A percentile compares a stretch with the other conserved stretches of the same genome.
Evolutionary conservation across 345 rosid species (phyloP).

Genomic region (sweet orange (Citrus sinensis)): DVS_A1.0 CM039169.1:31357501-31358000

Average conservation of each 20-base stretch:
- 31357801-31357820: too few species aligned
- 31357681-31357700: slow-evolving; percentile 61
- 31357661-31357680: slow-evolving; percentile 57
- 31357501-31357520: background rate
- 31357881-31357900: background rate
- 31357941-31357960: slow-evolving; percentile 25
- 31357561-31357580: slow-evolving; percentile 56
- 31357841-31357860: too few species aligned
- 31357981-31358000: slow-evolving; percentile 68
- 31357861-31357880: too few species aligned
- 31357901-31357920: background rate
- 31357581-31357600: slow-evolving; percentile 46
- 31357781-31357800: too few species aligned
- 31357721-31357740: slow-evolving; percentile 40
- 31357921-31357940: too few species aligned
- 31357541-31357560: slow-evolving; percentile 88
- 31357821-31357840: too few species aligned
- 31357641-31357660: slow-evolving; percentile 41
- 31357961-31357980: slow-evolving; percentile 76
- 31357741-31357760: background rate
- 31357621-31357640: slow-evolving; percentile 33
- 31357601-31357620: slow-evolving; percentile 54
- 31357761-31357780: too few species aligned
- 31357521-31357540: slow-evolving; percentile 54
- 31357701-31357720: slow-evolving; percentile 86